These are phyloP conservation scores for Thermomyces lanuginosus DNA, from an alignment of 2,329 filamentous ascomycete species.

Conservation along the genomic window DNA sequence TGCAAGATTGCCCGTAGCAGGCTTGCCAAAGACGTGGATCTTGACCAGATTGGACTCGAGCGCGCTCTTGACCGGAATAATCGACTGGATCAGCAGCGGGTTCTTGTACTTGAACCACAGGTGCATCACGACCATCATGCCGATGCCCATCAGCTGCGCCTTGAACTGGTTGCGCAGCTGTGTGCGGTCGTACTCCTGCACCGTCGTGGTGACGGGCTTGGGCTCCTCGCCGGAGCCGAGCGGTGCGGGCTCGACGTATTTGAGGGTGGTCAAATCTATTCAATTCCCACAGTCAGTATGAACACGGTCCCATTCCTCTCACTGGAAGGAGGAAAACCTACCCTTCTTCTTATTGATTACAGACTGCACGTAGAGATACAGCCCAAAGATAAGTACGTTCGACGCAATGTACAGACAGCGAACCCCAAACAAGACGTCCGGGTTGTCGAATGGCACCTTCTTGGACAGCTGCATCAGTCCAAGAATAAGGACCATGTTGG, in stretches of 20 bases:
- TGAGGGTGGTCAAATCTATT: slow-evolving; percentile 84
- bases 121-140: slow-evolving; percentile 98
- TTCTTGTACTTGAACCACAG: slow-evolving; percentile 99
- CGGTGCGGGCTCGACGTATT: slow-evolving; percentile 91
- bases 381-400: slow-evolving; percentile 64
- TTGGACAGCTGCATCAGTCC: slow-evolving; percentile 98
- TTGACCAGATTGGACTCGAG: slow-evolving; percentile 93
- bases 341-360: slow-evolving; percentile 96
- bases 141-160: slow-evolving; percentile 84
- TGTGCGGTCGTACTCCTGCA: slow-evolving; percentile 81
- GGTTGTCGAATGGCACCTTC: slow-evolving; percentile 86
- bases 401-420: slow-evolving; percentile 50
- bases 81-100: slow-evolving; percentile 94
- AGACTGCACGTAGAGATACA: slow-evolving; percentile 73
- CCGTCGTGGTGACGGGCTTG: slow-evolving; percentile 90
- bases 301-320: slow-evolving; percentile 1
- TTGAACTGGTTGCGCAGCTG: slow-evolving; percentile 79
- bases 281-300: background rate
- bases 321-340: slow-evolving; percentile 25
- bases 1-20: slow-evolving; percentile 80
- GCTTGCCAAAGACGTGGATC: slow-evolving; percentile 78
- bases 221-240: slow-evolving; percentile 89
- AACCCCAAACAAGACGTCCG: slow-evolving; percentile 48
- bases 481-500: slow-evolving; percentile 86
- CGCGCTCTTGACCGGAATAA: slow-evolving; percentile 91